Evolutionary conservation across 1,284 basidiomycete genomes (phyloP).

Genomic region (Cystobasidium pallidum): DNA sequence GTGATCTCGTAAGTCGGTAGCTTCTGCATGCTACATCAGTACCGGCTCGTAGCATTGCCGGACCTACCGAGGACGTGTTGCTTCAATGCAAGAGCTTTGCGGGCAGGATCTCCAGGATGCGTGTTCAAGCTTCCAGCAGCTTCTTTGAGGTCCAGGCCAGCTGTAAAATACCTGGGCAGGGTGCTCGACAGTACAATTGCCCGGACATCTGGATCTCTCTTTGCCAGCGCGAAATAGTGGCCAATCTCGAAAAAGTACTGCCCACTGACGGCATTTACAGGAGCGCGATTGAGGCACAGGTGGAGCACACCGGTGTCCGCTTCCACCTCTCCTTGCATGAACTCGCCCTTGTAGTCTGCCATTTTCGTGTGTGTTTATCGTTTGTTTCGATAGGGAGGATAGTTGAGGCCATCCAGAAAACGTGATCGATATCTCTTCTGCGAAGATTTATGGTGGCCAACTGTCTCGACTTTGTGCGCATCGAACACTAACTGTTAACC

Average conservation of each 20-base stretch:
- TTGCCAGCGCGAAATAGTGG: constrained; percentile 65
- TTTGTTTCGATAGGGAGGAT: neutral
- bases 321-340: constrained; percentile 45
- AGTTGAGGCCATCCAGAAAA: neutral
- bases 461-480: too few species aligned
- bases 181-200: constrained; percentile 72
- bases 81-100: constrained; percentile 43
- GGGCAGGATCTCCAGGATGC: constrained; percentile 46
- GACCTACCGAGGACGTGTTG: constrained; percentile 28
- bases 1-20: neutral
- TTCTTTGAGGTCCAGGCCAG: constrained; percentile 57
- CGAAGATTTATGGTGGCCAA: neutral
- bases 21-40: neutral
- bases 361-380: neutral
- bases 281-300: constrained; percentile 55
- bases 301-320: constrained; percentile 45
- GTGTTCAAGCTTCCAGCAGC: constrained; percentile 25
- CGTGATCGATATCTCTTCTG: neutral
- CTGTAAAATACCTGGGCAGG: constrained; percentile 73
- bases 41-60: constrained; percentile 11
- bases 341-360: constrained; percentile 35
- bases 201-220: constrained; percentile 65
- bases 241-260: constrained; percentile 70
- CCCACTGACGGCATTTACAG: constrained; percentile 73
- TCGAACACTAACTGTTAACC: too few species aligned